Base-by-base conservation (phyloP, 2,329 filamentous ascomycete species). In the Xylariaceae sp. region DNA sequence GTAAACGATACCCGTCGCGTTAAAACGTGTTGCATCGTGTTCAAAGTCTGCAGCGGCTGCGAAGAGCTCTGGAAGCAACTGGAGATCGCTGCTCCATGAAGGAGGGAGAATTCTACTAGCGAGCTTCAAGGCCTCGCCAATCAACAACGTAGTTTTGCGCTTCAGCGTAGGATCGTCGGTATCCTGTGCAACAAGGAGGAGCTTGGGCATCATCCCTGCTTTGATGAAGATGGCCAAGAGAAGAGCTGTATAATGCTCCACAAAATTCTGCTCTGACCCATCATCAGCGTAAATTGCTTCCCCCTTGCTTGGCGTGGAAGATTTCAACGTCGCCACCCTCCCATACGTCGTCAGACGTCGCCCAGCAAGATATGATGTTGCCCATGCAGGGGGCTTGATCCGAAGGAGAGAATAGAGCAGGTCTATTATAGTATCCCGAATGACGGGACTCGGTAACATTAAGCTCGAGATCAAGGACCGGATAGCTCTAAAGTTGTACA, bases 361-460 rank as follows among this genome's bases (percentile, higher is more conserved):
- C 7, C 95, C 96, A 37, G 96, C 95, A 45, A 99, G 82, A 71
- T 96, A 99, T 0, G 93, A 96, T 0, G 91, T 93, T 7, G 95
- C 96, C 95, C 95, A 99, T 7, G 92, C 88, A 43, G 95, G 87
- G 56, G 93, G 89, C 65, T 98, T 98, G 69, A 99, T 97, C 37
- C 93, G 87, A 49, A 99, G 74, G 2, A 88, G 71, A 0, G 81
- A 81, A 67, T 96, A 97, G 18, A 99, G 75, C 12, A 99, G 78
- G 71, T 99, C 95, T 58, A 99, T 81, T 18, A 97, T 86, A 0
- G 93, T 88, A 68, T 96, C 92, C 47, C 83, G 78, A 46, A 87
- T 80, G 0, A 73, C 70, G 5, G 80, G 73, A 51, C 79, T 82
- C 0, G 85, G 84, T 9, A 87, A 73, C 44, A 85, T 77, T 69